Conservation (phyloP, 805 yeast genomes). For the Candida boidinii region DNA sequence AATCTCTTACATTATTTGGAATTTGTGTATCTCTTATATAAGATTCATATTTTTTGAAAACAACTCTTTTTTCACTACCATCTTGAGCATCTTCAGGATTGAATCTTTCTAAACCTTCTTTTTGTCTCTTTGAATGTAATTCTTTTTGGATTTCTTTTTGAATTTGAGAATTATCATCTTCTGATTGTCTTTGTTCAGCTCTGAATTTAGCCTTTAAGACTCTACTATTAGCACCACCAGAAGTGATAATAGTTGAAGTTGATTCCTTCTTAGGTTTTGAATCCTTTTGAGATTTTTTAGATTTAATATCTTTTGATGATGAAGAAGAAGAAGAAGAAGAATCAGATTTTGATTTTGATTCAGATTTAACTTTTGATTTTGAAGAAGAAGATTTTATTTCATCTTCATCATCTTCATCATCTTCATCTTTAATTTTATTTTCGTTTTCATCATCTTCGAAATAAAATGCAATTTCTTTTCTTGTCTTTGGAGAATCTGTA, state of each 20-base stretch:
- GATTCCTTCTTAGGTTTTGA: slow-evolving; percentile 7
- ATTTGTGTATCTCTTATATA: slow-evolving; percentile 90
- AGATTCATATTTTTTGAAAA: slow-evolving; percentile 90
- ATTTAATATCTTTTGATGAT: slow-evolving; percentile 4
- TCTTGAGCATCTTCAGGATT: slow-evolving; percentile 71
- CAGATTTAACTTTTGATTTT: slow-evolving; percentile 4
- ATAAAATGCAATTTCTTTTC: slow-evolving; percentile 74
- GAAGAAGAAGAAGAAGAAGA: no score
- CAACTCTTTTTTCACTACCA: slow-evolving; percentile 50
- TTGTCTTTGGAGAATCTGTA: slow-evolving; percentile 65
- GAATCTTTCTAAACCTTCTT: slow-evolving; percentile 77
- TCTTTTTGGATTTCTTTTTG: slow-evolving; percentile 77
- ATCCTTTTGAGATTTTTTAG: slow-evolving; percentile 4
- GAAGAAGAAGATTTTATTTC: slow-evolving; percentile 7
- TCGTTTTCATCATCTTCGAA: slow-evolving; percentile 66
- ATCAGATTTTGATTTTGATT: background rate
- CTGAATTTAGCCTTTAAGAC: slow-evolving; percentile 73
- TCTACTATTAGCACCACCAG: slow-evolving; percentile 41
- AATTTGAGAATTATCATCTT: slow-evolving; percentile 71
- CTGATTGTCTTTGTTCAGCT: slow-evolving; percentile 63
- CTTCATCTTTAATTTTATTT: slow-evolving; percentile 23
- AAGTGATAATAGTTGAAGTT: slow-evolving; percentile 20
- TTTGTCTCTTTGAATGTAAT: slow-evolving; percentile 76
- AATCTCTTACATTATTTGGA: slow-evolving; percentile 73
- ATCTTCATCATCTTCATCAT: slow-evolving; percentile 12